Base-by-base conservation (phyloP, 2,329 filamentous ascomycete species). In the Aschersonia sp. region DNA sequence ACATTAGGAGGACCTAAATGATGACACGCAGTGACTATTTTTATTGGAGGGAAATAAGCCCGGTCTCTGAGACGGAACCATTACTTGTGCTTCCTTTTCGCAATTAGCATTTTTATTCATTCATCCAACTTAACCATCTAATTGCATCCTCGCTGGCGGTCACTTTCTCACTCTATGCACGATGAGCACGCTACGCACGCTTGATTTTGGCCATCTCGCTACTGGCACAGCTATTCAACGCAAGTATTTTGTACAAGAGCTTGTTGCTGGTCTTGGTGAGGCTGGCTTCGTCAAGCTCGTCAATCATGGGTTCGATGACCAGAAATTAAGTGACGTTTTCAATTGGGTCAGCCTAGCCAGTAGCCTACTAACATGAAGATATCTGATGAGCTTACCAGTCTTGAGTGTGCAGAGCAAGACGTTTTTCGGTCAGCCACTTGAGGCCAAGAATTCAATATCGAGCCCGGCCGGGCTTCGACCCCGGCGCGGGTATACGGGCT, bases 311-410 rank as follows among this genome's bases (percentile, higher is more conserved):
- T 51, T 68, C 2, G 50, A 58, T 2, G 52, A 52, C 3, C 52
- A 59, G 5, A 47, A 61, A 2, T 50, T 67, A 2, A 53, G 59
- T 0, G 57, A 61, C 30, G 62, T 63, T 0, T 67, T 67, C 45
- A 41, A 46, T 12, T 63, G 58, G 60, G 50, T 55, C 4, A 12
- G 5, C 28, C 30, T 4, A 43, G 9, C 29, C 4, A 9, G 46
- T 29, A 30, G 46, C n/a, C 10, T 32, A 31, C 45, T 51, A 30
- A 49, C 20, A 12, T 43, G 6, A 20, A 10, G 4, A 9, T 35
- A 45, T 41, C 30, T 28, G 5, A 10, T 35, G 32, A 38, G 32
- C 32, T 38, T 38, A 38, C 32, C 32, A 38, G 32, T 38, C 32
- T 38, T 38, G 32, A 38, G 32, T 38, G 32, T 38, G 32, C 32